Evolutionary conservation across 768 basidiomycete species (phyloP), one percentile per base, ranked within the genome.

Genomic region (Stropharia rugosoannulata): DNA sequence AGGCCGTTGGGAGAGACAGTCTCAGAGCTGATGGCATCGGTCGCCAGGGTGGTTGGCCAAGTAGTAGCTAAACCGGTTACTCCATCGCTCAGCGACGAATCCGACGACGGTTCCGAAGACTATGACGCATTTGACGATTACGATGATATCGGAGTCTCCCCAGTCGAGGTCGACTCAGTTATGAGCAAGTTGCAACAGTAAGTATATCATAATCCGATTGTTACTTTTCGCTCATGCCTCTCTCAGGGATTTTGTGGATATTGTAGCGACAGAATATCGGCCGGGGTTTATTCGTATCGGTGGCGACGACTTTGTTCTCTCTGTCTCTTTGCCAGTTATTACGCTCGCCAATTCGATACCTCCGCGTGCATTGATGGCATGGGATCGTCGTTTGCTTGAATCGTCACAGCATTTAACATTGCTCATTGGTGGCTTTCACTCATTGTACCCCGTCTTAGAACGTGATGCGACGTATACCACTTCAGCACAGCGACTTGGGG

Each of bases 321-420:
- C 83, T 2, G 71, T 86, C 6, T 85, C 84, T 2, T 55, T 83
- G n/a, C 82, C 85, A 10, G 75, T 81, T 39, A 71, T 84, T 55
- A 70, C 61, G 9, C 74, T 87, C 10, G 74, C 82, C 12, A 61
- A 76, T 11, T 75, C 73, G 48, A 82, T 88, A 19, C 78, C 86
- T 10, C 77, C 85, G 3, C 82, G 83, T 37, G 87, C 86, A 9
- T 72, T 90, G 32, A 80, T 87, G 68, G 87, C 87, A 19, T 90
- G 89, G 89, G 89, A 90, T 62, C 75, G 81, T 12, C 79, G 79
- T 8, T 76, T 90, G 5, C 74, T 89, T 18, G 74, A 81, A 4
- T 75, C 77, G 29, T 71, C 79, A 11, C 80, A 81, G 18, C 75
- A 87, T 69, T 73, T 90, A 45, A 82, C 81, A 5, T 77, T 90